A percentile compares a stretch with the other conserved stretches of the same genome.
These are phyloP conservation scores for Lipomyces spencermartinsiae DNA, from an alignment of 805 yeast genomes.

Conservation along the genomic window DNA sequence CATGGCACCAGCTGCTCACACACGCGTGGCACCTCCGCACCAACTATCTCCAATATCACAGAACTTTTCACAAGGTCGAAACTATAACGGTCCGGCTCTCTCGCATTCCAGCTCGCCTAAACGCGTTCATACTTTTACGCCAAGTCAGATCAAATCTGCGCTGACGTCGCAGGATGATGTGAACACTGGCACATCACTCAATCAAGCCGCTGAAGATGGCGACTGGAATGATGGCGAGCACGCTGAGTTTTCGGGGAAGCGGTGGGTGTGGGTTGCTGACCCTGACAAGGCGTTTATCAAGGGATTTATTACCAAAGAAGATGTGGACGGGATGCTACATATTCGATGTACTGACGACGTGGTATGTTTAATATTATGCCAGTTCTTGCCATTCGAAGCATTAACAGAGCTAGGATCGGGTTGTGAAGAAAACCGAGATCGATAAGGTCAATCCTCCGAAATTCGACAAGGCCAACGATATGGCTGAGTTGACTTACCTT, in stretches of 20 bases:
- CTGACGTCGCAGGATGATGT: background rate
- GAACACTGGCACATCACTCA: background rate
- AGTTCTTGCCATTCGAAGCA: constrained; percentile 28
- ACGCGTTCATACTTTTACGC: constrained; percentile 34
- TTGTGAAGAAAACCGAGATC: constrained; percentile 53
- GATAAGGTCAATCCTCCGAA: constrained; percentile 85
- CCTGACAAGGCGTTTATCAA: constrained; percentile 61
- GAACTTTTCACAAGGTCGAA: constrained; percentile 29
- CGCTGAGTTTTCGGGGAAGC: constrained; percentile 51
- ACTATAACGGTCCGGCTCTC: background rate
- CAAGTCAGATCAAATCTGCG: constrained; percentile 25
- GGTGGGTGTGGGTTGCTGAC: constrained; percentile 83
- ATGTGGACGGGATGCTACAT: constrained; percentile 48
- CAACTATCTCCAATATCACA: constrained; percentile 30
- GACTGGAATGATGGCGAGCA: constrained; percentile 23
- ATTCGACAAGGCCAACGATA: constrained; percentile 88
- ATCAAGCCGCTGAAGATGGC: background rate
- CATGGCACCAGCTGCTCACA: background rate
- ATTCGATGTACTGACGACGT: constrained; percentile 52
- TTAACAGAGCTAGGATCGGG: constrained; percentile 44
- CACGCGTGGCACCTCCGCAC: constrained; percentile 27
- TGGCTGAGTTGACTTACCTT: constrained; percentile 92
- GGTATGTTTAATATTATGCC: constrained; percentile 36
- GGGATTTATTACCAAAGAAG: constrained; percentile 62
- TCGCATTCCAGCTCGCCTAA: constrained; percentile 12